Percentiles rank a stretch among this genome's conserved stretches.
Conservation (phyloP, 768 basidiomycete species). For the Suillus subalutaceus region DNA sequence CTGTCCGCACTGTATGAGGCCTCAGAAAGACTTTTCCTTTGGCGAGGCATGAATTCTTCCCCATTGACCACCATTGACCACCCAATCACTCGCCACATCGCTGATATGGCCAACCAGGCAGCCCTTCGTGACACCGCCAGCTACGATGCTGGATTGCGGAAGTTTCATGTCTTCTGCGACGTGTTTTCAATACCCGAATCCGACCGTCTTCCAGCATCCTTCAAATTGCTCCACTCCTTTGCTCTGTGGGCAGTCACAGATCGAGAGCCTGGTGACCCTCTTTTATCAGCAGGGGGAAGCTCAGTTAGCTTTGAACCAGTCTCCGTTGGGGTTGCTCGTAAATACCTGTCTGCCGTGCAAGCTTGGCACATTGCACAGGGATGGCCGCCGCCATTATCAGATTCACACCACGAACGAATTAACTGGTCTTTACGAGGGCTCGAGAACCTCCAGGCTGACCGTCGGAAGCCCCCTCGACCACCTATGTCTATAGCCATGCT, state of each 20-base stretch:
- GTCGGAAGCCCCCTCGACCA: too few species aligned
- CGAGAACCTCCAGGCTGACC: too few species aligned
- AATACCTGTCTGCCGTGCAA: too few species aligned
- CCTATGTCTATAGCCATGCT: constrained; percentile 32
- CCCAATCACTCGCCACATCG: not conserved
- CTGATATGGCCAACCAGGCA: not conserved
- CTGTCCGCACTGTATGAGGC: not conserved
- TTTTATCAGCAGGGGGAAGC: not conserved
- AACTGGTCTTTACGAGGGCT: too few species aligned
- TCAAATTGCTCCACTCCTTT: constrained; percentile 36
- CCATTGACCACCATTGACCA: not conserved
- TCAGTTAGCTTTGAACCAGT: not conserved
- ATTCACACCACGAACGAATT: too few species aligned
- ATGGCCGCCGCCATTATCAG: too few species aligned
- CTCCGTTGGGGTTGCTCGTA: not conserved
- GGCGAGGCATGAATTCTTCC: not conserved
- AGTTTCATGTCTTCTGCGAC: not conserved
- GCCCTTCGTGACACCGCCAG: not conserved
- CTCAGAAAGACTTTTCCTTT: not conserved
- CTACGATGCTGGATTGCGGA: not conserved
- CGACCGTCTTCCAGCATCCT: not conserved
- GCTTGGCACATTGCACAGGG: too few species aligned
- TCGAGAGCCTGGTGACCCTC: constrained; percentile 23
- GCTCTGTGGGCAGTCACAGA: constrained; percentile 39
- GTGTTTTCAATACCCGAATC: not conserved